Conservation (phyloP, 1,139 yeast genomes). For the Taphrina confusa region DNA sequence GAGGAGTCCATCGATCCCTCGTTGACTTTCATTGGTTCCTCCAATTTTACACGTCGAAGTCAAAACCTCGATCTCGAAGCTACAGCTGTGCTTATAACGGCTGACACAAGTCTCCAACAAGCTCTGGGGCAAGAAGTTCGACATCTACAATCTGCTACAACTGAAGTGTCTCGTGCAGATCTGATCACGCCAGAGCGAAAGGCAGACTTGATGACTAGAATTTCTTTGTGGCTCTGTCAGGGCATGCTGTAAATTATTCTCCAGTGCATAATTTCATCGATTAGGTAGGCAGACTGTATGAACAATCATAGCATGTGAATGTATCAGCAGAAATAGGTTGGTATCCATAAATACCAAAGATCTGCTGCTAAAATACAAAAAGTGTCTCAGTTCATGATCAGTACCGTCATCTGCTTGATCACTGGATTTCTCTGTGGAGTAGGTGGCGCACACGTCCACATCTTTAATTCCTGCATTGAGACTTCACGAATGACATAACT, state of each 20-base stretch:
- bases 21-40: slow-evolving; percentile 26
- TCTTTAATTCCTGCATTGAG: not conserved
- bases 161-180: slow-evolving; percentile 34
- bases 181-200: slow-evolving; percentile 27
- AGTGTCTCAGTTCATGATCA: not conserved
- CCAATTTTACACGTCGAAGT: slow-evolving; percentile 66
- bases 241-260: slow-evolving; percentile 19
- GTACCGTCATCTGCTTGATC: not conserved
- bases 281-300: too few species aligned
- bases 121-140: slow-evolving; percentile 65
- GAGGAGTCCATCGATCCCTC: slow-evolving; percentile 47
- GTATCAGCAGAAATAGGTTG: too few species aligned
- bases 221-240: slow-evolving; percentile 30
- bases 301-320: too few species aligned
- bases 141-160: slow-evolving; percentile 52
- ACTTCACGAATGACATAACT: not conserved
- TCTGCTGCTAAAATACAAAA: too few species aligned
- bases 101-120: slow-evolving; percentile 59
- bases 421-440: not conserved
- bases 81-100: slow-evolving; percentile 76
- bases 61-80: slow-evolving; percentile 85
- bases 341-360: too few species aligned
- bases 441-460: not conserved
- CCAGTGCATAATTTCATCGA: too few species aligned
- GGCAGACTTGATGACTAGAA: slow-evolving; percentile 32